Evolutionary conservation across 371 early-diverging fungal species (phyloP), one percentile per base, ranked within the genome.

Genomic region (Ecytonucleospora hepatopenaei): DNA sequence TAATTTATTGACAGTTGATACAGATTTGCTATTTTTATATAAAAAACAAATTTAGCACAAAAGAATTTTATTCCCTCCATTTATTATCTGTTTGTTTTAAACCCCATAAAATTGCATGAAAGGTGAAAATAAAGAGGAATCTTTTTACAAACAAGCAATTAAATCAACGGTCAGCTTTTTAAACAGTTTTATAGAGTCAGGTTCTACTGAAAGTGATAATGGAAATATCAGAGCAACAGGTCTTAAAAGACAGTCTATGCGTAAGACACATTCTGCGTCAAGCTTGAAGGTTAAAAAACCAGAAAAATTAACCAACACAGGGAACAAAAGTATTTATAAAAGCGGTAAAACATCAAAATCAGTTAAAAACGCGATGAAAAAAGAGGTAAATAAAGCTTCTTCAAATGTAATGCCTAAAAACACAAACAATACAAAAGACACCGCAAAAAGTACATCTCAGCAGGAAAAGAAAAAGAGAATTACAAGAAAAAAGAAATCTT

Each of bases 141-240:
- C n/a, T n/a, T n/a, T 60, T 5, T 60, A 60, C 23, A 35, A 47
- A 27, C n/a, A 8, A 24, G 48, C 28, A 21, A 8, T 53, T 12
- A 49, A 27, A 49, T 46, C 48, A 53, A 27, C 48, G 4, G 62
- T 53, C 2, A 21, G 5, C 12, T 62, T 51, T 51, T 28, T 62
- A 24, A 62, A 62, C 28, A n/a, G 3, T 4, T 23, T 62, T 8
- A 3, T 17, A 5, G n/a, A 21, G 17, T 32, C 47, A 23, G 33
- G 48, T 23, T 49, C 48, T 15, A 46, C 48, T 2, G 51, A 49
- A 26, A 17, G 4, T 4, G 32, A 24, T 19, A 53, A 12, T 53
- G 19, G n/a, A 16, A 53, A 8, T 12, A 53, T 24, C 24, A 53
- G 12, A 24, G 12, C 8, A n/a, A 40, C n/a, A 40, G 40, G 40